Evolutionary conservation across 345 rosid genomes (phyloP).

Genomic region (Mercurialis annua): DNA sequence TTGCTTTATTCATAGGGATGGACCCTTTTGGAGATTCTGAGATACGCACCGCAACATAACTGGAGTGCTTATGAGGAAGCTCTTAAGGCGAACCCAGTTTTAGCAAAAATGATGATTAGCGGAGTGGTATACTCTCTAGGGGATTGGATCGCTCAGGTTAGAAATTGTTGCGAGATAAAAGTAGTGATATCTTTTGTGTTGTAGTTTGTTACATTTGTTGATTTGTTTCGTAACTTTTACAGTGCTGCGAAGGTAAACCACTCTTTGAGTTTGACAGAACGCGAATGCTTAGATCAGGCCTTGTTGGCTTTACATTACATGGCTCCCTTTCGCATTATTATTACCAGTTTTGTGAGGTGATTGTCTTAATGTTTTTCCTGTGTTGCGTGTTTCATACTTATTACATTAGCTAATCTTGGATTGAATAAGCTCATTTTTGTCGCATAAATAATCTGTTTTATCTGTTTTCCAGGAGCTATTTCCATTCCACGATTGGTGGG

Average conservation of each 20-base stretch:
- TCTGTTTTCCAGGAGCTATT: conserved; percentile 52
- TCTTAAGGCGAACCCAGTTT: conserved; percentile 69
- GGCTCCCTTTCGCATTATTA: conserved; percentile 92
- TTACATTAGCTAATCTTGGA: neutral
- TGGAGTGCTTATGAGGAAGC: conserved; percentile 97
- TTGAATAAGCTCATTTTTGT: neutral
- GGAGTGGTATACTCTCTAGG: conserved; percentile 90
- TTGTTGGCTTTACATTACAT: conserved; percentile 89
- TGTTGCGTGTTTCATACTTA: neutral
- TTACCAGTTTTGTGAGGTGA: conserved; percentile 89
- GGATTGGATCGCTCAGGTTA: conserved; percentile 97
- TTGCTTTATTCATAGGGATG: conserved; percentile 55
- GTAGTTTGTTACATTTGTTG: neutral
- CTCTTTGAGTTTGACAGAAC: conserved; percentile 82
- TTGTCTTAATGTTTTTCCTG: neutral
- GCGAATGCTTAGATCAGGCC: conserved; percentile 83
- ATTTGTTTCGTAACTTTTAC: conserved; percentile 6
- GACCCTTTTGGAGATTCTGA: conserved; percentile 81
- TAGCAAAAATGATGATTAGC: conserved; percentile 91
- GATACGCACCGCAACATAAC: conserved; percentile 95
- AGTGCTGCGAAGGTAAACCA: conserved; percentile 93
- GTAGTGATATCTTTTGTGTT: neutral
- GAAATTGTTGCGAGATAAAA: conserved; percentile 13
- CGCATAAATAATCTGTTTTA: neutral
- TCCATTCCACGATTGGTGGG: conserved; percentile 96